These are phyloP conservation scores for Epicoccum nigrum DNA, from an alignment of 2,329 filamentous ascomycete genomes.

Conservation along the genomic window DNA sequence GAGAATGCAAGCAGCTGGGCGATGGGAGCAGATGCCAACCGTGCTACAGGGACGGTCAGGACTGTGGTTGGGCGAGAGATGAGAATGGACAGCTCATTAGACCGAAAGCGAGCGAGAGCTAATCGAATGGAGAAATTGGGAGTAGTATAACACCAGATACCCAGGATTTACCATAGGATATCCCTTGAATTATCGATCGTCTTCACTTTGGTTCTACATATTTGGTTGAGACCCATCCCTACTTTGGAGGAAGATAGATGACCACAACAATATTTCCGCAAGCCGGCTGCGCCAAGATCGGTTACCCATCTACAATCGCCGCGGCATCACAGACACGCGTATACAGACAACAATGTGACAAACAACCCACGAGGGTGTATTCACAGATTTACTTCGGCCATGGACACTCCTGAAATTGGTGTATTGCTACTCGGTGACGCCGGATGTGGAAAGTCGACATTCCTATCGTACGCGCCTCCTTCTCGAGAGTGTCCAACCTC, in stretches of 20 bases:
- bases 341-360: constrained; percentile 21
- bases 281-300: constrained; percentile 1
- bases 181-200: no score
- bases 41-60: constrained; percentile 12
- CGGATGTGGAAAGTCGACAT: constrained; percentile 67
- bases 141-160: not conserved
- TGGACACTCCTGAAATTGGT: constrained; percentile 49
- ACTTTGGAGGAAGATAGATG: no score
- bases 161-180: no score
- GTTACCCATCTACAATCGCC: constrained; percentile 1
- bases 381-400: constrained; percentile 9
- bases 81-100: constrained; percentile 4
- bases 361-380: constrained; percentile 3
- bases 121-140: no score
- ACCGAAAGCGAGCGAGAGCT: not conserved
- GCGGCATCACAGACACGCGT: constrained; percentile 1
- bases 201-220: no score
- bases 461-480: constrained; percentile 61
- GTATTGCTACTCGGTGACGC: constrained; percentile 65
- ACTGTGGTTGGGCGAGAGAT: constrained; percentile 20
- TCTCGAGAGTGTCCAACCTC: not conserved
- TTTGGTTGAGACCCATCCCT: no score
- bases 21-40: constrained; percentile 24
- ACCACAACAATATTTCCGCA: no score
- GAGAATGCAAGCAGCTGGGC: constrained; percentile 23